Percentiles rank a stretch among this genome's conserved stretches.
phyloP scores from a whole-genome alignment of 169 alveolate genomes.

The Plasmodium ovale region DNA sequence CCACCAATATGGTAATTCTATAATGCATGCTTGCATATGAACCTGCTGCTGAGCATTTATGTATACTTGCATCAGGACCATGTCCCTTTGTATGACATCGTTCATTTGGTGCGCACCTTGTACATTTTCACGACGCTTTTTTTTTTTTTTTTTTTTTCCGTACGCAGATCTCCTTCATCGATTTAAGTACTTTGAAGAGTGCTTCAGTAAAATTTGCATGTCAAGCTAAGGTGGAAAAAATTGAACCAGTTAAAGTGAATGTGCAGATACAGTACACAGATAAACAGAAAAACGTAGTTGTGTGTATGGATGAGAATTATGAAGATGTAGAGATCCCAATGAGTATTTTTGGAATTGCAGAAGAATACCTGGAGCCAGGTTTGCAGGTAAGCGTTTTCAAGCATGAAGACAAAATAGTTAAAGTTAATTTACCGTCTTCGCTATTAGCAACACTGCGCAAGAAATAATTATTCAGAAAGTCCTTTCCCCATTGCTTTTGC shows the following conservation, averaged over 20 bases:
- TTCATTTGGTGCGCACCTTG: background rate
- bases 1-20: conserved; percentile 67
- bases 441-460: conserved; percentile 50
- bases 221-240: conserved; percentile 68
- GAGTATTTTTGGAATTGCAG: conserved; percentile 50
- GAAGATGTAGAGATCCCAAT: conserved; percentile 61
- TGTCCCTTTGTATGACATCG: background rate
- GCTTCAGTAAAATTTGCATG: conserved; percentile 65
- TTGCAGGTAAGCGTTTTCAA: conserved; percentile 41
- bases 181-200: conserved; percentile 59
- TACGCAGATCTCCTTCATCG: conserved; percentile 36
- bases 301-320: conserved; percentile 70
- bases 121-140: background rate
- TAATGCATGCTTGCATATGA: background rate
- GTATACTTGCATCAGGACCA: background rate
- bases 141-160: background rate
- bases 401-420: conserved; percentile 65
- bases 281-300: conserved; percentile 69
- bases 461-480: conserved; percentile 29
- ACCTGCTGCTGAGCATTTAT: background rate
- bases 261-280: conserved; percentile 70
- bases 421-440: conserved; percentile 68
- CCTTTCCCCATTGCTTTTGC: background rate
- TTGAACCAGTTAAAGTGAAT: conserved; percentile 53
- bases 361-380: conserved; percentile 69